These are phyloP conservation scores for Diaporthe sp. DNA, from an alignment of 2,329 filamentous ascomycete genomes.

Conservation along the genomic window DNA sequence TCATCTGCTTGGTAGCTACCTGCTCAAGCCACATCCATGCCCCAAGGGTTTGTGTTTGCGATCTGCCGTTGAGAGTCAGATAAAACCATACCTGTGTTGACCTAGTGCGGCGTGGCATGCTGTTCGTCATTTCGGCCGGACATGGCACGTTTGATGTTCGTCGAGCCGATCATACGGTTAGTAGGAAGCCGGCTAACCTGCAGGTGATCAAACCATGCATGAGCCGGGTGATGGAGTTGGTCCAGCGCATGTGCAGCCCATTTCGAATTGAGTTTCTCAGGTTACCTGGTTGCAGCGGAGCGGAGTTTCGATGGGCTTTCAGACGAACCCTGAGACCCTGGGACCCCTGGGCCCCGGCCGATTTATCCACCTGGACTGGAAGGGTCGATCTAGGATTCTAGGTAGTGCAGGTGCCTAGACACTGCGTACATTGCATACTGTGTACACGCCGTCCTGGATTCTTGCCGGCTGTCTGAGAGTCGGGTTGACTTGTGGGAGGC, in stretches of 20 bases:
- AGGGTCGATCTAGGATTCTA: background rate
- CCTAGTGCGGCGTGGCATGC: background rate
- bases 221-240: background rate
- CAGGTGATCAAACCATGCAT: slow-evolving; percentile 6
- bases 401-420: background rate
- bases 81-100: background rate
- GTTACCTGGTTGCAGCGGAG: background rate
- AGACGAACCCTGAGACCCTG: background rate
- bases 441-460: background rate
- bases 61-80: background rate
- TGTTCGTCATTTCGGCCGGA: no score
- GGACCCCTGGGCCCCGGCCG: background rate
- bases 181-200: no score
- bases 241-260: background rate
- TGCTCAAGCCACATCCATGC: background rate
- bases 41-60: background rate
- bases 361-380: slow-evolving; percentile 3
- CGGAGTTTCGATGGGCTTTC: background rate
- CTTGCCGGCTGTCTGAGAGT: background rate
- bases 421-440: background rate
- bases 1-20: no score
- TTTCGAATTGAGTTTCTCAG: background rate
- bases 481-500: background rate
- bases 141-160: background rate
- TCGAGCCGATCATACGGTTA: background rate